Evolutionary conservation across 176 grass and related monocot species (phyloP).

Genomic region (Guadua angustifolia): DNA sequence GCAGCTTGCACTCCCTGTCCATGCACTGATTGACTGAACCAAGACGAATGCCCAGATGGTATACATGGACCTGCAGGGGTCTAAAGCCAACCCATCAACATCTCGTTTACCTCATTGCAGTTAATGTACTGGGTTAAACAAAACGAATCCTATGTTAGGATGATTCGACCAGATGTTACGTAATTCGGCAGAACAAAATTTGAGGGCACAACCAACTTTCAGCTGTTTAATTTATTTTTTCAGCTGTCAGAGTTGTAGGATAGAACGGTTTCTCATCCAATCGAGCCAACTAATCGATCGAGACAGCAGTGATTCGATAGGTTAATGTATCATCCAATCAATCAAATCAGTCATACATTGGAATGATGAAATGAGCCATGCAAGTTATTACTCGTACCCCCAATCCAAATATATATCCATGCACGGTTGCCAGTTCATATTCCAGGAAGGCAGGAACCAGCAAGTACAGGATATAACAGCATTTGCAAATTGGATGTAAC

Average conservation of each 20-base stretch:
- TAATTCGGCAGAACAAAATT: background rate
- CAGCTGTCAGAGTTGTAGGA: too few relatives aligned
- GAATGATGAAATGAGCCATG: too few relatives aligned
- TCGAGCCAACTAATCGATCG: background rate
- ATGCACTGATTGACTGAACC: background rate
- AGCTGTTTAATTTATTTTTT: too few relatives aligned
- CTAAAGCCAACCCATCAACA: background rate
- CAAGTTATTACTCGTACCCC: too few relatives aligned
- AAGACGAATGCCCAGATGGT: background rate
- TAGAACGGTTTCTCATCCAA: too few relatives aligned
- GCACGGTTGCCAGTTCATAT: background rate
- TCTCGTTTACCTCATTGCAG: background rate
- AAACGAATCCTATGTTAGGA: background rate
- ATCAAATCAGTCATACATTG: background rate
- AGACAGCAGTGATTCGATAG: background rate
- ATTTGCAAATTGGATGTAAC: background rate
- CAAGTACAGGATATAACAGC: background rate
- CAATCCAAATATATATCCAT: too few relatives aligned
- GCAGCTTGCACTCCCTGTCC: background rate
- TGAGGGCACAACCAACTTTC: too few relatives aligned
- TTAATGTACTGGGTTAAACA: background rate
- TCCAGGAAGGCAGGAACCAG: background rate
- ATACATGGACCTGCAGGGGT: too few relatives aligned
- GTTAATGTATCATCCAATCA: background rate
- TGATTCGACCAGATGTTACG: background rate